Percentiles rank a stretch among this genome's conserved stretches.
Evolutionary conservation across 805 yeast genomes (phyloP).

Genomic region (Ogataea allantospora): DNA sequence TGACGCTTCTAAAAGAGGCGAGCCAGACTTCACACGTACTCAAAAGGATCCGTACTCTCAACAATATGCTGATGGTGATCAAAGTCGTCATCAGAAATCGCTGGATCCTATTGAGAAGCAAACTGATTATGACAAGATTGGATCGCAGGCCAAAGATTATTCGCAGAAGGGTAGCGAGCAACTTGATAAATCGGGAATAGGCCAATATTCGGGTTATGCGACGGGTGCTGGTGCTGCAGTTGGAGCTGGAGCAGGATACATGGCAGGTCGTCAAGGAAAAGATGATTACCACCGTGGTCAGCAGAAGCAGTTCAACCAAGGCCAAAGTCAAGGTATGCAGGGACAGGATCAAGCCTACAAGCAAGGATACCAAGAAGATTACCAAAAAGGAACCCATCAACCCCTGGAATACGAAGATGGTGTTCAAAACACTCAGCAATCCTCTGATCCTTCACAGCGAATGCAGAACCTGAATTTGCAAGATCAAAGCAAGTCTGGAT

Average conservation of each 20-base stretch:
- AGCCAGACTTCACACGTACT: slow-evolving; percentile 5
- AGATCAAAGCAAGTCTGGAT: slow-evolving; percentile 7
- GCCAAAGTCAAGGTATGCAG: no score
- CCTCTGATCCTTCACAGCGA: background rate
- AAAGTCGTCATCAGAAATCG: background rate
- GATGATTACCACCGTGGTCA: background rate
- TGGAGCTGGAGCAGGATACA: slow-evolving; percentile 19
- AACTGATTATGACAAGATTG: background rate
- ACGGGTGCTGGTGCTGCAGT: slow-evolving; percentile 20
- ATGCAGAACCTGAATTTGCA: background rate
- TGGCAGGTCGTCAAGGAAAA: slow-evolving; percentile 7
- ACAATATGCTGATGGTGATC: background rate
- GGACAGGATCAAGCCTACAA: background rate
- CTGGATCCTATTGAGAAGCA: background rate
- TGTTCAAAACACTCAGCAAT: background rate
- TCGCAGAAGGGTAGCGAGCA: slow-evolving; percentile 1
- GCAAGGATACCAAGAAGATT: background rate
- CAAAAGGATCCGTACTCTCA: slow-evolving; percentile 7
- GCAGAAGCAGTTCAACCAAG: no score
- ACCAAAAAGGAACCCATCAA: background rate
- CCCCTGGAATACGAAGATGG: background rate
- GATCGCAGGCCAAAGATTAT: slow-evolving; percentile 9
- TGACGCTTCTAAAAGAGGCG: slow-evolving; percentile 12
- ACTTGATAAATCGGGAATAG: slow-evolving; percentile 12
- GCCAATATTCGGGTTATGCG: slow-evolving; percentile 11